These are phyloP conservation scores for Apophysomyces trapeziformis DNA, from an alignment of 371 early-diverging fungal species.

Conservation along the genomic window DNA sequence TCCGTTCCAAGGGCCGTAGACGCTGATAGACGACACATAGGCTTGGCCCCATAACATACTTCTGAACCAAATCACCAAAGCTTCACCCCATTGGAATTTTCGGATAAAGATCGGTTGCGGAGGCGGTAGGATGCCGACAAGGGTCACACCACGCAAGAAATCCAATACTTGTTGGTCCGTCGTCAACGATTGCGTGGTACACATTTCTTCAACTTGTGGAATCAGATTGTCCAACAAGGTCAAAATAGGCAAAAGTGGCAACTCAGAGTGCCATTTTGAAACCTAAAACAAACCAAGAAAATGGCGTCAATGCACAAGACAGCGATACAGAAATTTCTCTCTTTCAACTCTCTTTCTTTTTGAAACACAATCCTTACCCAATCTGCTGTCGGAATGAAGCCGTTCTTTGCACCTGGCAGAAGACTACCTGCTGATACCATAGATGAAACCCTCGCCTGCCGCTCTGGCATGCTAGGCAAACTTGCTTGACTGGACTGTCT, in stretches of 20 bases:
- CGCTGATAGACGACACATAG: constrained; percentile 56
- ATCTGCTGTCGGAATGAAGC: constrained; percentile 50
- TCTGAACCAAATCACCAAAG: constrained; percentile 68
- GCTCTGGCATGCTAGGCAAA: constrained; percentile 14
- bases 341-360: no score
- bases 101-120: constrained; percentile 51
- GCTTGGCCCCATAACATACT: constrained; percentile 72
- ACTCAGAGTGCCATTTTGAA: constrained; percentile 61
- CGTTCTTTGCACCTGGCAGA: constrained; percentile 46
- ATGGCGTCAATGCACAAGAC: neutral
- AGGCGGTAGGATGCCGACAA: constrained; percentile 46
- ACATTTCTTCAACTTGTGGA: constrained; percentile 65
- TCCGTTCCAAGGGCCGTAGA: constrained; percentile 67
- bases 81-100: constrained; percentile 60
- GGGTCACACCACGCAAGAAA: constrained; percentile 36
- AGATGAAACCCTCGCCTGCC: constrained; percentile 30
- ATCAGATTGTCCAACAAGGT: constrained; percentile 62
- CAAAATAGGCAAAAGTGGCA: constrained; percentile 70
- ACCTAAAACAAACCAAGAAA: constrained; percentile 23
- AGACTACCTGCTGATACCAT: constrained; percentile 23
- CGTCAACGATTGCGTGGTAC: constrained; percentile 33
- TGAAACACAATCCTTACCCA: constrained; percentile 34
- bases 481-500: constrained; percentile 20
- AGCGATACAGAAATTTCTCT: no score
- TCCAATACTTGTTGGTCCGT: constrained; percentile 45